Evolutionary conservation across 2,329 filamentous ascomycete species (phyloP).

Genomic region (Pseudocercospora cruenta): DNA sequence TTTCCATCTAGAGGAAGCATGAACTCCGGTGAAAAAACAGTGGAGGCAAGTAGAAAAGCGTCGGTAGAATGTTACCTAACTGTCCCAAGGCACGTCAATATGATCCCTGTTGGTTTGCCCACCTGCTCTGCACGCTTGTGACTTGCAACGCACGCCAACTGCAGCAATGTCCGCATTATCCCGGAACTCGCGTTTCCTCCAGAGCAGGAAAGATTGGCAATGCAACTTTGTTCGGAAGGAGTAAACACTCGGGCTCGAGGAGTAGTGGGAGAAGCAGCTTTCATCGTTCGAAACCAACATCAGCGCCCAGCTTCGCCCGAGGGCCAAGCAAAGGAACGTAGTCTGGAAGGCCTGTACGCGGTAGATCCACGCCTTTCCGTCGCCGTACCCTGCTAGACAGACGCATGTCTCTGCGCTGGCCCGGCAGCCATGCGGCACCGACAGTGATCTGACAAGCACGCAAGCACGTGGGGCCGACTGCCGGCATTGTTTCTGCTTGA

Average conservation of each 20-base stretch:
- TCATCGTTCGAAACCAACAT: neutral
- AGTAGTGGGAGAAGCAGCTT: neutral
- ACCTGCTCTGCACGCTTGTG: neutral
- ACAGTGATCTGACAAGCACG: neutral
- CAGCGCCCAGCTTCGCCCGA: neutral
- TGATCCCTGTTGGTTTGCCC: neutral
- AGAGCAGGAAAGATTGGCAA: neutral
- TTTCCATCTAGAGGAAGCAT: neutral
- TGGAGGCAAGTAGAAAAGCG: neutral
- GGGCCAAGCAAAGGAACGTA: neutral
- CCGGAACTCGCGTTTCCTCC: neutral
- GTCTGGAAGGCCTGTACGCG: neutral
- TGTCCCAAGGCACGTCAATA: neutral
- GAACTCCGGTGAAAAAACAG: neutral
- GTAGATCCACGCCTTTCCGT: neutral
- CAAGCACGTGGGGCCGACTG: neutral
- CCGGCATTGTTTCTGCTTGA: neutral
- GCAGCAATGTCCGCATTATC: neutral
- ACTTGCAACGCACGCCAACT: neutral
- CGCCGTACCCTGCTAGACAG: neutral
- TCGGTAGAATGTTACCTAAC: slow-evolving; percentile 2
- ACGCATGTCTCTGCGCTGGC: slow-evolving; percentile 2
- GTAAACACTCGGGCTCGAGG: neutral
- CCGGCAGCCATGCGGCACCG: slow-evolving; percentile 1
- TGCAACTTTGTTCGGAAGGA: neutral